Evolutionary conservation across 306 rosid species (phyloP).

Genomic region (Myrica gale): DNA sequence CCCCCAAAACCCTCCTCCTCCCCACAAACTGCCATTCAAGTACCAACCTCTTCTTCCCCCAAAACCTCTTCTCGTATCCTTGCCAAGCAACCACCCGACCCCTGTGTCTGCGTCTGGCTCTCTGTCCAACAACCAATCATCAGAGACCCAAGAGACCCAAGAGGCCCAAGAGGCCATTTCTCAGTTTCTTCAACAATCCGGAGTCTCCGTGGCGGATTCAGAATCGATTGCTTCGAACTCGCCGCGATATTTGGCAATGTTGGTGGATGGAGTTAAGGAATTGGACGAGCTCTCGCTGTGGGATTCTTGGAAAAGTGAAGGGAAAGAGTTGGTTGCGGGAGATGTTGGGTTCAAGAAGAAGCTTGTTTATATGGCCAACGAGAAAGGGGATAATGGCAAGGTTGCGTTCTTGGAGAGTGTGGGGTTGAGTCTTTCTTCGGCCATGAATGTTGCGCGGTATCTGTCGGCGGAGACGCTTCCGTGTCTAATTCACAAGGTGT

Average conservation of each 20-base stretch:
- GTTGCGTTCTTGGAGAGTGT: slow-evolving; percentile 75
- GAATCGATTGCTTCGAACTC: slow-evolving; percentile 45
- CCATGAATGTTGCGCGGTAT: slow-evolving; percentile 73
- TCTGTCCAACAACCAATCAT: slow-evolving; percentile 14
- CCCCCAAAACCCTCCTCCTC: slow-evolving; percentile 4
- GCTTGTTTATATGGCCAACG: slow-evolving; percentile 48
- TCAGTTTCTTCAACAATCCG: slow-evolving; percentile 44
- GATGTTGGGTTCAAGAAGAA: slow-evolving; percentile 51
- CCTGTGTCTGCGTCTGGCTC: slow-evolving; percentile 3
- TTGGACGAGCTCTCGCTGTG: slow-evolving; percentile 64
- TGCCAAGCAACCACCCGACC: neutral
- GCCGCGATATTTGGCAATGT: slow-evolving; percentile 58
- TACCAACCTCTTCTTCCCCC: neutral
- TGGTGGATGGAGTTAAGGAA: slow-evolving; percentile 65
- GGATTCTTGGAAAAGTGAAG: slow-evolving; percentile 26
- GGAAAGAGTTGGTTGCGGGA: slow-evolving; percentile 3
- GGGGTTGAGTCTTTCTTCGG: slow-evolving; percentile 68
- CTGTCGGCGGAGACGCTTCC: slow-evolving; percentile 56
- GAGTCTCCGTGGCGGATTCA: slow-evolving; percentile 56
- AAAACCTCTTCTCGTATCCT: slow-evolving; percentile 25
- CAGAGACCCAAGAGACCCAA: slow-evolving; percentile 16
- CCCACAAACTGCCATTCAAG: slow-evolving; percentile 10
- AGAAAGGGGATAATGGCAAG: slow-evolving; percentile 76
- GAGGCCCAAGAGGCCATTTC: slow-evolving; percentile 58
- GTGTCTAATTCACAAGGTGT: slow-evolving; percentile 56